phyloP scores from a whole-genome alignment of 345 rosid genomes.

The Viola odorata region DNA sequence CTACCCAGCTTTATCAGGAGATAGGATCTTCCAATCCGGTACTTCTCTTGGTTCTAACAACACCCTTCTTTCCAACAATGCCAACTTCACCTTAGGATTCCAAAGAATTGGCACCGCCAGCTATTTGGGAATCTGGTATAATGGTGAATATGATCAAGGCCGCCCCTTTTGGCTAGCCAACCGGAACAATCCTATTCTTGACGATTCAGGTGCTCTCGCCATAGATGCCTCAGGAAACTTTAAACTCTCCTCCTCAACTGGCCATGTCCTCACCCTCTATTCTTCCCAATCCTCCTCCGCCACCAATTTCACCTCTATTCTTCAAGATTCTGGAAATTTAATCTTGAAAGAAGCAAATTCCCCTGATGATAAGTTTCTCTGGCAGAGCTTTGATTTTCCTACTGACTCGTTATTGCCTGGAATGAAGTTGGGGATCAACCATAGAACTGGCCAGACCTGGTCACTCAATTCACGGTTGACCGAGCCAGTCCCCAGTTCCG shows the following conservation, averaged over 20 bases:
- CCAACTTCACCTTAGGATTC: background rate
- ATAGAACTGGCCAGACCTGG: background rate
- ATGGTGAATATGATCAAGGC: background rate
- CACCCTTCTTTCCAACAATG: background rate
- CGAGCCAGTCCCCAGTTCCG: background rate
- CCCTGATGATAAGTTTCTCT: background rate
- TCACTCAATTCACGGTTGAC: background rate
- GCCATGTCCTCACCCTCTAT: background rate
- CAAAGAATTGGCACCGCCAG: background rate
- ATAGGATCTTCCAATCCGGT: background rate
- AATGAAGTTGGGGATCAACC: background rate
- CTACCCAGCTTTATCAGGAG: background rate
- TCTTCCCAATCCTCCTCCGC: background rate
- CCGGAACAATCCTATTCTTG: background rate
- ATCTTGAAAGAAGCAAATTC: background rate
- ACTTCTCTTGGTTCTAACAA: background rate
- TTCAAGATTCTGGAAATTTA: background rate
- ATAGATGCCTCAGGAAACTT: background rate
- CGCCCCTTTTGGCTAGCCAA: background rate
- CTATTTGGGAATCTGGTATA: background rate
- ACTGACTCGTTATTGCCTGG: background rate
- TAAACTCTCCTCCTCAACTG: background rate
- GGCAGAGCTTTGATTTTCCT: slow-evolving; percentile 1
- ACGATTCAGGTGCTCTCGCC: background rate
- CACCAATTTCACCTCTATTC: background rate